These are phyloP conservation scores for Austroboletus eburneus DNA, from an alignment of 768 basidiomycete genomes.

Conservation along the genomic window DNA sequence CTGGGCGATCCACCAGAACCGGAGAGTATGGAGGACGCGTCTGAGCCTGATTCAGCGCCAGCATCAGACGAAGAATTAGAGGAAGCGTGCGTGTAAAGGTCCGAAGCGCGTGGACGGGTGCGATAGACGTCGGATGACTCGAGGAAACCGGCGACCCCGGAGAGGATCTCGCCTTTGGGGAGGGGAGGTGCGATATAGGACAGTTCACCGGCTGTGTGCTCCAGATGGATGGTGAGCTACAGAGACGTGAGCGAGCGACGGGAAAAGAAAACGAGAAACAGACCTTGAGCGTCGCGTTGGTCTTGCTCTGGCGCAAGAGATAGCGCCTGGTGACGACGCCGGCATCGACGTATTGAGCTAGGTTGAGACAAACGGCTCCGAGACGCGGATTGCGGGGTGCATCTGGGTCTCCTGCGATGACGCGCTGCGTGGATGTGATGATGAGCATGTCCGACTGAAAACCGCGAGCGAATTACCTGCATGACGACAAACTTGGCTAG, in stretches of 20 bases:
- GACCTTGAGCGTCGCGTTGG: conserved; percentile 75
- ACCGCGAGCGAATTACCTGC: conserved; percentile 33
- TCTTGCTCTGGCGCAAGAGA: conserved; percentile 68
- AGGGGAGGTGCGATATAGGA: conserved; percentile 62
- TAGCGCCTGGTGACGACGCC: conserved; percentile 59
- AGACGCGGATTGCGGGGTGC: conserved; percentile 56
- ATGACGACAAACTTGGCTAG: conserved; percentile 65
- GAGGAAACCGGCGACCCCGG: conserved; percentile 59
- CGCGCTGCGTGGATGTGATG: conserved; percentile 38
- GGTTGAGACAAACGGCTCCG: conserved; percentile 63
- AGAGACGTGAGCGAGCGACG: neutral
- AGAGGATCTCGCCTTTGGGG: conserved; percentile 68
- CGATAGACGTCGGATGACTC: conserved; percentile 49
- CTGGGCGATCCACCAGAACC: neutral
- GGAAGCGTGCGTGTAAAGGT: conserved; percentile 34
- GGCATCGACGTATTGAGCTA: conserved; percentile 68
- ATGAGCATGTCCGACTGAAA: neutral
- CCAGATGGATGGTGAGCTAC: conserved; percentile 58
- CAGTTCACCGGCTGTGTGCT: conserved; percentile 50
- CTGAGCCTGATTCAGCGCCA: conserved; percentile 10
- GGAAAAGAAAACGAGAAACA: neutral
- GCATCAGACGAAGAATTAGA: conserved; percentile 31
- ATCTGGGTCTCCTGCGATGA: conserved; percentile 51
- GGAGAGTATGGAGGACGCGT: conserved; percentile 21
- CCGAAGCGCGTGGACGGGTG: conserved; percentile 48